Conservation (phyloP, 2,329 filamentous ascomycete species). For the Tympanopsis confertula region DNA sequence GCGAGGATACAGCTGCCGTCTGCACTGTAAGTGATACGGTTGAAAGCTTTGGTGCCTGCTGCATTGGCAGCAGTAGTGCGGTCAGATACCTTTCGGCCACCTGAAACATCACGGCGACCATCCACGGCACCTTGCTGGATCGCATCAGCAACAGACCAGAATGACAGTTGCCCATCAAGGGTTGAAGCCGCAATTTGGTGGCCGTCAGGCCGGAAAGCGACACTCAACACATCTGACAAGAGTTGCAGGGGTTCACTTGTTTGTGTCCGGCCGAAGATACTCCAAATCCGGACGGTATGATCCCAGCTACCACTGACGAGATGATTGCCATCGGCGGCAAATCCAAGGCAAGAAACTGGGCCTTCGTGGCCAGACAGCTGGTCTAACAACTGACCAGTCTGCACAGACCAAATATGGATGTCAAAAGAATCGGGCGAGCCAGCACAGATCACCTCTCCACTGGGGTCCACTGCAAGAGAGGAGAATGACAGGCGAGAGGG, state of each 20-base stretch:
- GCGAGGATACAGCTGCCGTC: constrained; percentile 86
- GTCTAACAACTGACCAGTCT: constrained; percentile 90
- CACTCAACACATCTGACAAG: constrained; percentile 77
- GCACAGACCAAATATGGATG: constrained; percentile 96
- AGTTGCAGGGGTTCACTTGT: constrained; percentile 89
- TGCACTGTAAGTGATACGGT: constrained; percentile 77
- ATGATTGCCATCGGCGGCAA: constrained; percentile 73
- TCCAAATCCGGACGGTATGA: constrained; percentile 89
- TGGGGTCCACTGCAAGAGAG: constrained; percentile 90
- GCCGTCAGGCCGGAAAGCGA: constrained; percentile 82
- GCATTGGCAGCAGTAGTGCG: constrained; percentile 84
- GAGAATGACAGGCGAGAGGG: constrained; percentile 85
- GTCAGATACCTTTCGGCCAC: constrained; percentile 78
- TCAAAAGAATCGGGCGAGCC: constrained; percentile 94
- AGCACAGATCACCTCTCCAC: constrained; percentile 89
- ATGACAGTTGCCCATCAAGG: constrained; percentile 83
- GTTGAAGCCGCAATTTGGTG: constrained; percentile 85
- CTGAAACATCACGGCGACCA: constrained; percentile 81
- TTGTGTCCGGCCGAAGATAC: constrained; percentile 84
- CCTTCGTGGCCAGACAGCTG: constrained; percentile 86
- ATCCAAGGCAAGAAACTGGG: constrained; percentile 77
- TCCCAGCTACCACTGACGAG: constrained; percentile 95
- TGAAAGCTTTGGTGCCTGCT: constrained; percentile 81
- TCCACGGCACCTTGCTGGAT: constrained; percentile 79
- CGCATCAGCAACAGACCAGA: constrained; percentile 85